phyloP scores from a whole-genome alignment of 352 stramenopile genomes.

The Pythium brachiatum region DNA sequence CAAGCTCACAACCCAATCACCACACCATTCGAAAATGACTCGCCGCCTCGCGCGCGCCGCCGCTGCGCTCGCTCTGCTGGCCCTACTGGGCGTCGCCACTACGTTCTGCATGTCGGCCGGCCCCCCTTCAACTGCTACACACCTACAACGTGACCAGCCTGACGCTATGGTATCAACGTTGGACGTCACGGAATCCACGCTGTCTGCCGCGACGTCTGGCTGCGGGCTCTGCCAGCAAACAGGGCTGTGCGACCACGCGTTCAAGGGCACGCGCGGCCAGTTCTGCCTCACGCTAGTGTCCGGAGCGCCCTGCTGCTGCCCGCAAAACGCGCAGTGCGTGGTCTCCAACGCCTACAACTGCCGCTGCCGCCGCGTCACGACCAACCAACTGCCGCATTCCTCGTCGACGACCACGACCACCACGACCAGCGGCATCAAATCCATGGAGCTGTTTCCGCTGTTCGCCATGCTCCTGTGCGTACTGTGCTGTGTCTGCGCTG shows the following conservation, averaged over 20 bases:
- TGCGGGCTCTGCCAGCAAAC: slow-evolving; percentile 62
- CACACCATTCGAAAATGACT: background rate
- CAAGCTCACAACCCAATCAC: too few species aligned
- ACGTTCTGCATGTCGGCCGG: background rate
- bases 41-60: background rate
- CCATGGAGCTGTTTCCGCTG: slow-evolving; percentile 29
- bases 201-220: slow-evolving; percentile 51
- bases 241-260: slow-evolving; percentile 60
- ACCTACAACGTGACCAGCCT: background rate
- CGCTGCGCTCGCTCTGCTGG: background rate
- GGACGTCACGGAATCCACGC: slow-evolving; percentile 32
- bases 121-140: too few species aligned
- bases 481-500: slow-evolving; percentile 36
- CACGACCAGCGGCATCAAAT: slow-evolving; percentile 27
- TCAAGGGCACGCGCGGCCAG: slow-evolving; percentile 51
- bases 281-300: slow-evolving; percentile 62
- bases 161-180: slow-evolving; percentile 19
- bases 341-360: slow-evolving; percentile 51
- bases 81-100: background rate
- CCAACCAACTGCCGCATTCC: slow-evolving; percentile 18
- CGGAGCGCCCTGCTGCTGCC: slow-evolving; percentile 62
- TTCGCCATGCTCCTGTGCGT: slow-evolving; percentile 52
- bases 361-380: slow-evolving; percentile 36
- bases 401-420: slow-evolving; percentile 30
- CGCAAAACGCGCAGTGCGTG: slow-evolving; percentile 51